Conservation (phyloP, 2,329 filamentous ascomycete species). For the Sporothrix globosa region DNA sequence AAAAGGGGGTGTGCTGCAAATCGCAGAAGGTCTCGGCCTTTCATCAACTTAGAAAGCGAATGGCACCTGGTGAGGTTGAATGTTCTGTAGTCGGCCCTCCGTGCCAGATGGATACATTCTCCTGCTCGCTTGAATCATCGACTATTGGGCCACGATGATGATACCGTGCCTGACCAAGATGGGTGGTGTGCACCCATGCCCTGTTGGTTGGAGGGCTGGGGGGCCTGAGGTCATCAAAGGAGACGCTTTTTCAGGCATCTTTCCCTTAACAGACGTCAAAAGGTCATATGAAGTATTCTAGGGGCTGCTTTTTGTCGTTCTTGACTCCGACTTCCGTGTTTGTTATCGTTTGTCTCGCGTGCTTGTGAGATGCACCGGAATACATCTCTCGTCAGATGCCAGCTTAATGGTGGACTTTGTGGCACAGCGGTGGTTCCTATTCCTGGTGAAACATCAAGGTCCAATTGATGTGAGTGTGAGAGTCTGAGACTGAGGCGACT, state of each 20-base stretch:
- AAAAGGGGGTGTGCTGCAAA: slow-evolving; percentile 17
- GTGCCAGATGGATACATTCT: not conserved
- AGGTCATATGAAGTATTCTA: too few relatives aligned
- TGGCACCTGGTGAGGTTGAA: slow-evolving; percentile 10
- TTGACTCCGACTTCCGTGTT: not conserved
- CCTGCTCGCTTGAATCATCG: slow-evolving; percentile 23
- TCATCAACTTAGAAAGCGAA: slow-evolving; percentile 1
- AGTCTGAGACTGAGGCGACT: not conserved
- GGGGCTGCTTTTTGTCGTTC: too few relatives aligned
- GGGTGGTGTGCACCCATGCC: not conserved
- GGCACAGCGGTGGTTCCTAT: slow-evolving; percentile 4
- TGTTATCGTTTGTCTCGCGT: not conserved
- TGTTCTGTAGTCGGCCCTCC: slow-evolving; percentile 2
- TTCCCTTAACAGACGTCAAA: not conserved
- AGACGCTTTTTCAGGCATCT: slow-evolving; percentile 3
- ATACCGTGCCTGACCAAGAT: slow-evolving; percentile 25
- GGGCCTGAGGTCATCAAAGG: slow-evolving; percentile 28
- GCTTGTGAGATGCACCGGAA: not conserved
- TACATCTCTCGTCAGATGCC: slow-evolving; percentile 13
- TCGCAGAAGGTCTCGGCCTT: slow-evolving; percentile 7
- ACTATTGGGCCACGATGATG: slow-evolving; percentile 1
- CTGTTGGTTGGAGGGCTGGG: slow-evolving; percentile 1
- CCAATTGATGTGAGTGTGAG: not conserved
- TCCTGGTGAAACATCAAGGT: not conserved
- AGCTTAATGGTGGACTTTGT: slow-evolving; percentile 12